Base-by-base conservation (phyloP, 2,329 filamentous ascomycete genomes). In the Neospermospora avenae region DNA sequence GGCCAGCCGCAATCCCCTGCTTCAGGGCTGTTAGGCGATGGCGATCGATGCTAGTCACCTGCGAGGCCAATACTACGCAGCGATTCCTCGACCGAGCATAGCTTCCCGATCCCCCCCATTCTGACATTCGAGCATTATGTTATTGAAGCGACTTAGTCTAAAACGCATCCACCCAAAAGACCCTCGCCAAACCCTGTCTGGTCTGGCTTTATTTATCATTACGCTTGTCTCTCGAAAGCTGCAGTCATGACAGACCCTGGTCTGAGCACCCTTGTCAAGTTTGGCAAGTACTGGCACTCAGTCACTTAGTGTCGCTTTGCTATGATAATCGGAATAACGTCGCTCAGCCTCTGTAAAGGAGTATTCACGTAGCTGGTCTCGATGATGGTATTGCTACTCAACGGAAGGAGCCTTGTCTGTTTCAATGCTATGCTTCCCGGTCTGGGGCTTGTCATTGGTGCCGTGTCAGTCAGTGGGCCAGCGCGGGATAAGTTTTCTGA, bases 201-300 rank as follows among this genome's bases (percentile, higher is more conserved):
- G 55, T 64, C 64, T 69, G 65, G 68, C 41, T 55, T 65, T 53
- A 31, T 42, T 57, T 24, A 61, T 66, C 64, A 63, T 67, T 63
- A 63, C 62, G 65, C 62, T 49, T 67, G 68, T 70, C 65, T 68
- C 62, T 65, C 44, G 62, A 49, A 64, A 45, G 54, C 64, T 61
- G 59, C 66, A 16, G 61, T 48, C 64, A 59, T 67, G 59, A 64
- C 68, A 66, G 31, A 67, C 68, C 68, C 68, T 54, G 51, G 67
- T 59, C 55, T 22, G 51, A 1, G 41, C 52, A 55, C 67, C 68
- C 67, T 68, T 52, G 68, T 68, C 65, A 42, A 4, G 39, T 64
- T 63, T 64, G 55, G 55, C 41, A 67, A 66, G 63, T 65, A 68
- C 63, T 69, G 67, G 63, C 68, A 70, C 68, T 62, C 63, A 60